Conservation (phyloP, 1,284 basidiomycete genomes). For the Leccinum subrobustum region DNA sequence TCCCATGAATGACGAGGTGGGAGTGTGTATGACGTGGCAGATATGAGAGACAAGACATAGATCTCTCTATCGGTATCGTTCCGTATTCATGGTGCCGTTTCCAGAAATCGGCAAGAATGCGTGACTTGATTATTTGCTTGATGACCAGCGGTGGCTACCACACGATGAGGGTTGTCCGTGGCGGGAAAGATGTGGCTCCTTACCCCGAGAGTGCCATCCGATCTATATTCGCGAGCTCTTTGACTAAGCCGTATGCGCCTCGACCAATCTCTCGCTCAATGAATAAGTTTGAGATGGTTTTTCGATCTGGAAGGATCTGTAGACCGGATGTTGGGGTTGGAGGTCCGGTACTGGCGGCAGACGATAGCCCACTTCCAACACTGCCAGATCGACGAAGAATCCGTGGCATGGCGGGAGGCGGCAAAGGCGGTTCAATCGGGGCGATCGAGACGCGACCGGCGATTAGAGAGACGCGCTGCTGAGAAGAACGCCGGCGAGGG, state of each 20-base stretch:
- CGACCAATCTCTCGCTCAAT: constrained; percentile 88
- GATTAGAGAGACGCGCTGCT: constrained; percentile 77
- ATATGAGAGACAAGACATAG: constrained; percentile 93
- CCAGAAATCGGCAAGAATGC: constrained; percentile 99
- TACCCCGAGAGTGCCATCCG: constrained; percentile 80
- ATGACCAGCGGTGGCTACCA: constrained; percentile 77
- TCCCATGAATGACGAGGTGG: constrained; percentile 79
- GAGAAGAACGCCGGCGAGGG: constrained; percentile 71
- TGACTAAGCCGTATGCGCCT: constrained; percentile 97
- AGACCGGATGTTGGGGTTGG: constrained; percentile 55
- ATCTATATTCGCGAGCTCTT: constrained; percentile 80
- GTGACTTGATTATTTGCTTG: constrained; percentile 98
- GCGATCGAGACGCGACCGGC: constrained; percentile 76
- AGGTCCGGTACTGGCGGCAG: constrained; percentile 56
- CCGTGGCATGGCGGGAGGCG: constrained; percentile 55
- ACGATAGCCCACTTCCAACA: constrained; percentile 59
- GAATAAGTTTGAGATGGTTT: constrained; percentile 75
- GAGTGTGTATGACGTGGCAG: constrained; percentile 70
- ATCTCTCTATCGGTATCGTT: constrained; percentile 99
- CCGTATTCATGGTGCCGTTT: constrained; percentile 94
- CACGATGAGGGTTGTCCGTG: constrained; percentile 16
- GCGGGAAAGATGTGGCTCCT: constrained; percentile 35
- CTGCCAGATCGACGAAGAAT: constrained; percentile 62
- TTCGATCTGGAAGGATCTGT: constrained; percentile 53
- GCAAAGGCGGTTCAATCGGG: constrained; percentile 64